Evolutionary conservation across 2,329 filamentous ascomycete genomes (phyloP), one percentile per base, ranked within the genome.

Genomic region (Orbilia brochopaga): DNA sequence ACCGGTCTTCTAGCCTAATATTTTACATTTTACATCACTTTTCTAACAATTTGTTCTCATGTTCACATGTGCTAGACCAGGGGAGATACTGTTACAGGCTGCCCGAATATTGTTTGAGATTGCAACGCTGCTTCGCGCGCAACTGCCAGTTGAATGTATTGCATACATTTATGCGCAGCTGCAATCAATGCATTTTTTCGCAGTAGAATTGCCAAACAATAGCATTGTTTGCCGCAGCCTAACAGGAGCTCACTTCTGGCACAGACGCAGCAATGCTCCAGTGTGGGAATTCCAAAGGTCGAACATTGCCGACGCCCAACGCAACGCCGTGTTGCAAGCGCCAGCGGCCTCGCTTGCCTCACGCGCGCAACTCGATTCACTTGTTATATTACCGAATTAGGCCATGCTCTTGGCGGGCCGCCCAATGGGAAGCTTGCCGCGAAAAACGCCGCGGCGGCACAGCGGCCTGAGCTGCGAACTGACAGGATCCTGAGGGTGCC

Each of bases 181-280:
- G 4, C 58, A 19, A 10, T 19, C n/a, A 8, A 11, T 32, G 27
- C 27, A 32, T 4, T 8, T 32, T 32, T 32, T 32, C 7, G 6
- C 37, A 1, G 15, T n/a, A 40, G 30, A 32, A 24, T n/a, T 10
- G 55, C 40, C 59, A 59, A 60, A 64, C 66, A 63, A 64, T 70
- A 21, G 27, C 48, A 64, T 70, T 70, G 66, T 70, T 70, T 70
- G 59, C 66, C 59, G 66, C 59, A 50, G 17, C 24, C 48, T 35
- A 50, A 59, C 58, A 70, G 66, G 66, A 63, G 54, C 40, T 69
- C 66, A 4, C 27, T 37, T 23, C 21, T 46, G 44, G 50, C 66
- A 32, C 66, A 70, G 59, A 70, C 66, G 66, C 66, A 52, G 10
- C 30, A 50, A 32, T 44, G 66, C 66, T 24, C 27, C 8, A 8